phyloP scores from a whole-genome alignment of 331 rosid species.

The Acacia pycnantha region DNA sequence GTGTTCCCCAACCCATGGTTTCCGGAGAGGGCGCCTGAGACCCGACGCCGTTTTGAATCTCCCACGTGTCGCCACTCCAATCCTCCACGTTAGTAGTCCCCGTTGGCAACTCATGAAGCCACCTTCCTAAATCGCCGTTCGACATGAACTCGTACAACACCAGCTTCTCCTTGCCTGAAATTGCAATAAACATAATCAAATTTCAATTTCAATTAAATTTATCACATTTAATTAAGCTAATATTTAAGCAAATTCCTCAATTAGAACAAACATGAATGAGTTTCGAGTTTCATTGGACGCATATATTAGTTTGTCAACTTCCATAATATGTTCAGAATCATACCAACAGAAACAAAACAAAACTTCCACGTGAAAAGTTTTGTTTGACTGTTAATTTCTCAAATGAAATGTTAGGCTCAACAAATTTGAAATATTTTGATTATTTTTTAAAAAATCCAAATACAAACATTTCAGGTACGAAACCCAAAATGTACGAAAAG shows the following conservation, averaged over 20 bases:
- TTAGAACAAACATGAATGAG: neutral
- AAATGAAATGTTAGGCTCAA: neutral
- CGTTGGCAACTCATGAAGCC: constrained; percentile 89
- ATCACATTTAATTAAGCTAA: neutral
- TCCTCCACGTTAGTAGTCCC: constrained; percentile 87
- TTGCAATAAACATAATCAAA: neutral
- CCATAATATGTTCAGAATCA: neutral
- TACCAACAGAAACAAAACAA: neutral
- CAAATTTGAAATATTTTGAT: too few species aligned
- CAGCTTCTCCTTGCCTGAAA: constrained; percentile 72
- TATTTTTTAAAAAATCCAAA: too few species aligned
- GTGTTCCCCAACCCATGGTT: constrained; percentile 71
- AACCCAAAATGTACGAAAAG: too few species aligned
- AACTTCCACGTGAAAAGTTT: too few species aligned
- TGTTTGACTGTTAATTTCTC: neutral
- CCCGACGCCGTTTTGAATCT: constrained; percentile 39
- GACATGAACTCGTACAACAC: constrained; percentile 75
- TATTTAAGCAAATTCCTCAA: neutral
- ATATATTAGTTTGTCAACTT: neutral
- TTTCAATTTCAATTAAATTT: neutral
- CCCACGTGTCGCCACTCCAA: constrained; percentile 92
- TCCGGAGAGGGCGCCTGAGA: constrained; percentile 27
- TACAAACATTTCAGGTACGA: too few species aligned
- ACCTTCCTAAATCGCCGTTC: constrained; percentile 79
- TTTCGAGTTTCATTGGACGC: neutral